Evolutionary conservation across 2,329 filamentous ascomycete species (phyloP).

Genomic region (Colletotrichum phormii): DNA sequence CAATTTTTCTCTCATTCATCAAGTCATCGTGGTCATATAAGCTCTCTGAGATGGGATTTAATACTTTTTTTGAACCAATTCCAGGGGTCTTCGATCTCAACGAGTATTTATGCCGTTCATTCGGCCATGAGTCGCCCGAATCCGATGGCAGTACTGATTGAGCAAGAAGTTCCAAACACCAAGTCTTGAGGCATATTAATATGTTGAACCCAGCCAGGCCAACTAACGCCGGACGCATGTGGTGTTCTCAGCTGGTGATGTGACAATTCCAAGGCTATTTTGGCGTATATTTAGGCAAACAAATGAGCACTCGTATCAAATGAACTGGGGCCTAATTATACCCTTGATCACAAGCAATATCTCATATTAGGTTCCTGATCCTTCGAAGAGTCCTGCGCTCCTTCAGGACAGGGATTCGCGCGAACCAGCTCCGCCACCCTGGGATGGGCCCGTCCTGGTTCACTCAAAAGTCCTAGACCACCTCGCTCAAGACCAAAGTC

Average conservation of each 20-base stretch:
- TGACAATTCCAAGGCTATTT: not conserved
- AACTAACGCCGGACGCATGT: too few relatives aligned
- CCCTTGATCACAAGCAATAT: not conserved
- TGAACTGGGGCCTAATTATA: not conserved
- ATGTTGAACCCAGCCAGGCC: too few relatives aligned
- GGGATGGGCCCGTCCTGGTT: not conserved
- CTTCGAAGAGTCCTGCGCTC: slow-evolving; percentile 16
- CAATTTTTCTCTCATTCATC: not conserved
- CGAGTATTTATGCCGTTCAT: too few relatives aligned
- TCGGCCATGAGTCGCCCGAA: too few relatives aligned
- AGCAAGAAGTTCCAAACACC: too few relatives aligned
- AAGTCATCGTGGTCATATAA: not conserved
- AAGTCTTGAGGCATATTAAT: too few relatives aligned
- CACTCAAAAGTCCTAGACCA: slow-evolving; percentile 11
- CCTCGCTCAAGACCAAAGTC: not conserved
- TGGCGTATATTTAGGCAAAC: not conserved
- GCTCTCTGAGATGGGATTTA: too few relatives aligned
- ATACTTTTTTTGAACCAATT: accelerated
- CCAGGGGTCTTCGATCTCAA: too few relatives aligned
- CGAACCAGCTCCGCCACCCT: slow-evolving; percentile 17
- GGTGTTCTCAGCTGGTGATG: not conserved
- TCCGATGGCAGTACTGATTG: too few relatives aligned
- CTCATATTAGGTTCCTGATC: not conserved
- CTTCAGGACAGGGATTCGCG: not conserved
- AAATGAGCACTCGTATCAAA: not conserved